These are phyloP conservation scores for Myxozyma monticola DNA, from an alignment of 805 yeast species.

Conservation along the genomic window DNA sequence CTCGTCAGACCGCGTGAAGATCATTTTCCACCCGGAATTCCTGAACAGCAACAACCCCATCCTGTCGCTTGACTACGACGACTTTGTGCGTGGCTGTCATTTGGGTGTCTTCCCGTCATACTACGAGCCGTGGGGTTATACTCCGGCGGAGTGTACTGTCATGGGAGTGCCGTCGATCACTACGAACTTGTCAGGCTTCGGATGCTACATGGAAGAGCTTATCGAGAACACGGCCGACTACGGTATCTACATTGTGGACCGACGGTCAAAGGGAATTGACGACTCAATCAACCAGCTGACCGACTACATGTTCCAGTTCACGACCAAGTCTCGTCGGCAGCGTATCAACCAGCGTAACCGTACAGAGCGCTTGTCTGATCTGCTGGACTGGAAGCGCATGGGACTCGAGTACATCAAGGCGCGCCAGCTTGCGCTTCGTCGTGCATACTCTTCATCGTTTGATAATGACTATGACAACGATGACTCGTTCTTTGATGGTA, in stretches of 20 bases:
- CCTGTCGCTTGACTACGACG: constrained; percentile 90
- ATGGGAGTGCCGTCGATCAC: constrained; percentile 99
- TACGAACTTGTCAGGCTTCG: constrained; percentile 93
- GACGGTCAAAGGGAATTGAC: constrained; percentile 88
- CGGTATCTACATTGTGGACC: constrained; percentile 95
- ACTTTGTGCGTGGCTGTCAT: constrained; percentile 96
- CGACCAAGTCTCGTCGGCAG: constrained; percentile 88
- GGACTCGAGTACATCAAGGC: constrained; percentile 96
- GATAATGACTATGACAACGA: constrained; percentile 38
- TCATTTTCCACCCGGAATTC: constrained; percentile 97
- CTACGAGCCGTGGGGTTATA: constrained; percentile 99
- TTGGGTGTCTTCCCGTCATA: constrained; percentile 97
- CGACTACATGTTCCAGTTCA: constrained; percentile 85
- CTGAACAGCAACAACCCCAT: constrained; percentile 93
- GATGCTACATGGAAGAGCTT: constrained; percentile 97
- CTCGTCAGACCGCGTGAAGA: constrained; percentile 88
- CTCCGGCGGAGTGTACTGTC: constrained; percentile 99
- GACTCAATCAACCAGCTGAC: constrained; percentile 90
- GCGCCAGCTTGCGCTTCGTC: constrained; percentile 81
- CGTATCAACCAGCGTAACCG: constrained; percentile 97
- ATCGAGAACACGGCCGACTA: constrained; percentile 93
- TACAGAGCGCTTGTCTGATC: constrained; percentile 88
- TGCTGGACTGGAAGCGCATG: constrained; percentile 97
- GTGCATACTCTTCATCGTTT: constrained; percentile 90
- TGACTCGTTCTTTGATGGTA: constrained; percentile 29